phyloP scores from a whole-genome alignment of 352 stramenopile species.

The Globisporangium paroecandrum region DNA sequence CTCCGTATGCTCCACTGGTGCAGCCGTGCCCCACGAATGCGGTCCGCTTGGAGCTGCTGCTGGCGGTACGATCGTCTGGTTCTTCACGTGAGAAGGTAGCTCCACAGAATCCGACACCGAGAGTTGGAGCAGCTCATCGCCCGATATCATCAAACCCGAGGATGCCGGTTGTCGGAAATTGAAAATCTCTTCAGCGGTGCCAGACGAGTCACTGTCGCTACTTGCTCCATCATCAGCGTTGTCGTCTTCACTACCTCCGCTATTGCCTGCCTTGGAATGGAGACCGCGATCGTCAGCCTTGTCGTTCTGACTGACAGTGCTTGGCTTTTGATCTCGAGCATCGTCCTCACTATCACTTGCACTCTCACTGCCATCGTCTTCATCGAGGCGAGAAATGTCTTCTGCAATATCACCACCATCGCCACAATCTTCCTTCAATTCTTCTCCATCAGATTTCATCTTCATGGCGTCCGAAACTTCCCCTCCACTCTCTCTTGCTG shows the following conservation, averaged over 20 bases:
- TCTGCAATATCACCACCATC: slow-evolving; percentile 23
- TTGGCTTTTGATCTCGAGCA: neutral
- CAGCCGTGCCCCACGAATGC: neutral
- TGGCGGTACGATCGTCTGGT: neutral
- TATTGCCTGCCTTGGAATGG: neutral
- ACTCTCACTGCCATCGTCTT: slow-evolving; percentile 21
- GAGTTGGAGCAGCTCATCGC: slow-evolving; percentile 31
- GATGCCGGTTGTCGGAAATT: slow-evolving; percentile 9
- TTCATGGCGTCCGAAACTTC: neutral
- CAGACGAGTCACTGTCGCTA: neutral
- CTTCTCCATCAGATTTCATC: slow-evolving; percentile 19
- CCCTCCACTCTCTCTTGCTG: neutral
- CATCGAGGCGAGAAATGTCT: slow-evolving; percentile 21
- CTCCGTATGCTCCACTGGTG: too few species aligned
- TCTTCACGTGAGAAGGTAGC: slow-evolving; percentile 13
- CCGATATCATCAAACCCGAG: neutral
- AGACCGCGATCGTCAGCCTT: neutral
- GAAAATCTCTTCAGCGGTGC: slow-evolving; percentile 1
- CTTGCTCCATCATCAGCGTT: neutral
- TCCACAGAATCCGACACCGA: slow-evolving; percentile 32
- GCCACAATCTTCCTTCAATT: slow-evolving; percentile 3
- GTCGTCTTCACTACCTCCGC: neutral
- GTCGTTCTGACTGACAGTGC: neutral
- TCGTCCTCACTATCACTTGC: slow-evolving; percentile 22
- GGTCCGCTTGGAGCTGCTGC: neutral